A percentile compares a stretch with the other conserved stretches of the same genome.
Evolutionary conservation across 2,329 filamentous ascomycete genomes (phyloP).

Genomic region (Ophiostoma ulmi): DNA sequence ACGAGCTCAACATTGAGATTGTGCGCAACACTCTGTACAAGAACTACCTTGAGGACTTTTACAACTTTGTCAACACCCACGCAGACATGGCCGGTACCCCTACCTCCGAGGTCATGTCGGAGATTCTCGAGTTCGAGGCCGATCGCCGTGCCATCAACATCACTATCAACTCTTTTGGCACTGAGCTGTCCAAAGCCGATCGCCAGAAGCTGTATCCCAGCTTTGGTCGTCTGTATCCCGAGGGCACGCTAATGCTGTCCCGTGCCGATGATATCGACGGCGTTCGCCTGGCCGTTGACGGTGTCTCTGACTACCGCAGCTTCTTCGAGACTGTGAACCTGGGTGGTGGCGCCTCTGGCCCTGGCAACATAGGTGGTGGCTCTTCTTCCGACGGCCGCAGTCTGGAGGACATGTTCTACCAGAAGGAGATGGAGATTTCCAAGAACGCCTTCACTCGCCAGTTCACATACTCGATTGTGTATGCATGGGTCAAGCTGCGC

Average conservation of each 20-base stretch:
- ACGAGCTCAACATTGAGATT: conserved; percentile 99
- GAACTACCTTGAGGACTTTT: conserved; percentile 98
- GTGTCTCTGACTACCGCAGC: conserved; percentile 84
- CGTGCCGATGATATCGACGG: conserved; percentile 92
- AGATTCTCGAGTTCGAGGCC: conserved; percentile 94
- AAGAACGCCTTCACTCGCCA: conserved; percentile 94
- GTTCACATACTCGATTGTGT: conserved; percentile 91
- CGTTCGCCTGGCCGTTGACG: conserved; percentile 87
- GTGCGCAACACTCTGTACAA: conserved; percentile 98
- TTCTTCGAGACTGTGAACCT: conserved; percentile 92
- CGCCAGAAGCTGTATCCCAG: conserved; percentile 93
- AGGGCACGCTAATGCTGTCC: conserved; percentile 91
- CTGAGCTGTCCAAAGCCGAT: conserved; percentile 87
- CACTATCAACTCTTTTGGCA: conserved; percentile 96
- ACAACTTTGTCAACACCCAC: conserved; percentile 87
- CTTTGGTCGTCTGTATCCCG: conserved; percentile 87
- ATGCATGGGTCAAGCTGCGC: conserved; percentile 94
- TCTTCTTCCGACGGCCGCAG: conserved; percentile 81
- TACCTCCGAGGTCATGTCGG: conserved; percentile 89
- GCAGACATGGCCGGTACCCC: conserved; percentile 82
- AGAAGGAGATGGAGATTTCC: conserved; percentile 98
- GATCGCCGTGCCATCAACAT: conserved; percentile 98
- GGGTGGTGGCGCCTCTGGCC: conserved; percentile 62
- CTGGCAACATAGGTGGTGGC: conserved; percentile 62
- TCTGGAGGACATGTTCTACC: conserved; percentile 95